Conservation (phyloP, 2,329 filamentous ascomycete genomes). For the Diaporthe sp. region DNA sequence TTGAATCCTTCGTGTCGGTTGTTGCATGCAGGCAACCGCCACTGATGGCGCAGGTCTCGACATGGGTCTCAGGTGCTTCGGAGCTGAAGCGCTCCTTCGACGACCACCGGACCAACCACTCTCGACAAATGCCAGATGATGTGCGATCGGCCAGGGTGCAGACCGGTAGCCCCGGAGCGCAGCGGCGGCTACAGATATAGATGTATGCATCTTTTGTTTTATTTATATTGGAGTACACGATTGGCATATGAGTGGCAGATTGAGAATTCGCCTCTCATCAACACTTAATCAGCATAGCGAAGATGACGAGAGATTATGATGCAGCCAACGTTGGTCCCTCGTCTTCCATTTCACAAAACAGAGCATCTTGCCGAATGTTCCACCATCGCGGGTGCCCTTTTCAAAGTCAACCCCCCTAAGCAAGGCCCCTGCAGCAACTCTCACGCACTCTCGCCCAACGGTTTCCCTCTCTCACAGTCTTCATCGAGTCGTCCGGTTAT, state of each 20-base stretch:
- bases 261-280: neutral
- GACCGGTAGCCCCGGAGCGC: neutral
- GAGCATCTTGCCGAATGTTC: too few relatives aligned
- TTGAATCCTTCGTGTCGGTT: neutral
- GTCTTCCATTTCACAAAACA: neutral
- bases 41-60: neutral
- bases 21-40: neutral
- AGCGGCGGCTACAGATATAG: neutral
- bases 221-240: neutral
- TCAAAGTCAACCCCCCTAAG: neutral
- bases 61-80: neutral
- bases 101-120: neutral
- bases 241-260: neutral
- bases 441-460: neutral
- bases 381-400: neutral
- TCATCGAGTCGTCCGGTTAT: neutral
- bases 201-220: neutral
- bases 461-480: neutral
- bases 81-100: constrained; percentile 24
- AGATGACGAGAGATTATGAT: neutral
- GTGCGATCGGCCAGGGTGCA: neutral
- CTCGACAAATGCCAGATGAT: neutral
- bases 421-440: neutral
- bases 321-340: neutral
- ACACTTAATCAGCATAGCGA: neutral